Conservation (phyloP, 2,329 filamentous ascomycete species). For the Diplocarpon mali region DNA sequence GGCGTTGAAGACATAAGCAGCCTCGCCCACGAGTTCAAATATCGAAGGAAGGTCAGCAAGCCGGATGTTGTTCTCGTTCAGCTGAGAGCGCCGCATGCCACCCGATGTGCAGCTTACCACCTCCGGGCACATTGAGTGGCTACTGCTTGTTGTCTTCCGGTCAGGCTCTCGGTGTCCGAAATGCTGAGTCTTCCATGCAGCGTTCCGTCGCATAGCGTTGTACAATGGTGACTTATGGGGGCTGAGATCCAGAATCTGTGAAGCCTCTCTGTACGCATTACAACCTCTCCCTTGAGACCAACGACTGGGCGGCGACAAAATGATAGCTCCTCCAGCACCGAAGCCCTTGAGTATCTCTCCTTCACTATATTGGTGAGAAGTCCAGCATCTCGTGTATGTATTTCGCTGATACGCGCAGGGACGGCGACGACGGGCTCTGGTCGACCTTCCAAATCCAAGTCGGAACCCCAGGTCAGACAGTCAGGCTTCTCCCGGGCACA, state of each 20-base stretch:
- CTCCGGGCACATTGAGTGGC: too few relatives aligned
- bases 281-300: too few relatives aligned
- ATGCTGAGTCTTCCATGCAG: background rate
- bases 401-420: slow-evolving; percentile 27
- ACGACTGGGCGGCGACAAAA: background rate
- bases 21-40: too few relatives aligned
- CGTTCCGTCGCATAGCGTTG: background rate
- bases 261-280: background rate
- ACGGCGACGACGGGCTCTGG: slow-evolving; percentile 59
- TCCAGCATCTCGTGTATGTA: too few relatives aligned
- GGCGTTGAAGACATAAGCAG: too few relatives aligned
- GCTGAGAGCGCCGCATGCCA: too few relatives aligned
- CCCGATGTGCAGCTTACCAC: too few relatives aligned
- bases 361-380: background rate
- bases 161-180: too few relatives aligned
- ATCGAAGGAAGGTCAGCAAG: too few relatives aligned
- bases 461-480: slow-evolving; percentile 39
- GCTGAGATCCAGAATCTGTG: background rate
- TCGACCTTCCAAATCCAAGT: slow-evolving; percentile 52
- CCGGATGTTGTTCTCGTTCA: too few relatives aligned
- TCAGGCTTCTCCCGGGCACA: slow-evolving; percentile 51
- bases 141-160: too few relatives aligned
- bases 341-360: slow-evolving; percentile 1
- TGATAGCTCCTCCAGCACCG: background rate
- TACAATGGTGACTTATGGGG: background rate